Percentiles rank a stretch among this genome's conserved stretches.
Evolutionary conservation across 2,329 filamentous ascomycete species (phyloP).

Genomic region (Colletotrichum australisinense): DNA sequence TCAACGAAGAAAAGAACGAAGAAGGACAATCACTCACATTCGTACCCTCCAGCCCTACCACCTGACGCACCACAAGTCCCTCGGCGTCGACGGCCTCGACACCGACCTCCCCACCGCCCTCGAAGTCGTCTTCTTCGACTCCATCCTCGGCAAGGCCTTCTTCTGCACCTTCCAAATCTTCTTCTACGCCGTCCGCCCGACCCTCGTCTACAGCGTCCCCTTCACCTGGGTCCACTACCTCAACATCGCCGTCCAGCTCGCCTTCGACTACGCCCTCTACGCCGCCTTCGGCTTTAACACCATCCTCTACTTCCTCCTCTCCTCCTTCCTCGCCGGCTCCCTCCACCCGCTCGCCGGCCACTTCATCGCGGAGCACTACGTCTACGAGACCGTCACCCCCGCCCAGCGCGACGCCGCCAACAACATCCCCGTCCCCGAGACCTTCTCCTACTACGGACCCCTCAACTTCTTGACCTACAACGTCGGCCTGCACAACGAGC

Average conservation of each 20-base stretch:
- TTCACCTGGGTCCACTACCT: conserved; percentile 86
- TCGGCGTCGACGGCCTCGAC: conserved; percentile 95
- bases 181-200: conserved; percentile 96
- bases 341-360: conserved; percentile 95
- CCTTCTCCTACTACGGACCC: conserved; percentile 95
- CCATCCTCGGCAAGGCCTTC: conserved; percentile 95
- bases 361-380: conserved; percentile 98
- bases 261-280: conserved; percentile 80
- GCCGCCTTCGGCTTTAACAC: conserved; percentile 70
- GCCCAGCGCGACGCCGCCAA: conserved; percentile 68
- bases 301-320: conserved; percentile 85
- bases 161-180: conserved; percentile 99
- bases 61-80: conserved; percentile 97
- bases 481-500: conserved; percentile 97
- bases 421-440: conserved; percentile 82
- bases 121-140: conserved; percentile 94
- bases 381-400: conserved; percentile 74
- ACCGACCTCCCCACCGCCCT: conserved; percentile 93
- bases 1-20: too few relatives aligned
- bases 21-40: conserved; percentile 37
- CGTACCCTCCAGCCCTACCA: conserved; percentile 82
- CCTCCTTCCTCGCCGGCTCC: conserved; percentile 92
- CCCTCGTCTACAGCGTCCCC: conserved; percentile 91
- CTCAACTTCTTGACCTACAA: conserved; percentile 97
- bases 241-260: conserved; percentile 82